A percentile compares a stretch with the other conserved stretches of the same genome.
Evolutionary conservation across 345 rosid genomes (phyloP).

Genomic region (Erucastrum elatum): DNA sequence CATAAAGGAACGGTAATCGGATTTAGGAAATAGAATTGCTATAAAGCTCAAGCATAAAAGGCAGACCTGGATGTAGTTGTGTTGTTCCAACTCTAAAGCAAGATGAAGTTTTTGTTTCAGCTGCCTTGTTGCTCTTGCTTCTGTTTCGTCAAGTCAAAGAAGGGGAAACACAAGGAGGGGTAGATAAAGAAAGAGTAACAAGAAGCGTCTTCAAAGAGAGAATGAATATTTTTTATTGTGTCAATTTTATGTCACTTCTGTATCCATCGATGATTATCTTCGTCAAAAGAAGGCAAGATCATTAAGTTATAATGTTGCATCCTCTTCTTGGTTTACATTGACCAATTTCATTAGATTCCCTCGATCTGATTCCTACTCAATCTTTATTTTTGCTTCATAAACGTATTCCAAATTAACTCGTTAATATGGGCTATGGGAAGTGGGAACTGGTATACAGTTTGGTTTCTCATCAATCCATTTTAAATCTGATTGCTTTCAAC

Average conservation of each 20-base stretch:
- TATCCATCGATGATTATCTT: background rate
- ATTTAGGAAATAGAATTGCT: background rate
- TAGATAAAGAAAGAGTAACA: conserved; percentile 36
- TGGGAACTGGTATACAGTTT: conserved; percentile 61
- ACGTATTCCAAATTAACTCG: conserved; percentile 45
- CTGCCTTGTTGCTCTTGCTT: conserved; percentile 50
- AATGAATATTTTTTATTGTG: background rate
- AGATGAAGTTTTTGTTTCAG: conserved; percentile 63
- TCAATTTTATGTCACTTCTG: conserved; percentile 15
- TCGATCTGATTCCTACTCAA: background rate
- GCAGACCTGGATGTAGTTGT: conserved; percentile 5
- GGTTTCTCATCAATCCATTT: background rate
- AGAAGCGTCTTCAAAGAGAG: background rate
- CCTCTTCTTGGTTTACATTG: background rate
- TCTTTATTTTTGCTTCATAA: background rate
- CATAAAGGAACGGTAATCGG: background rate
- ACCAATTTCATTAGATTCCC: background rate
- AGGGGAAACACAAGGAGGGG: conserved; percentile 47
- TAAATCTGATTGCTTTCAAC: background rate
- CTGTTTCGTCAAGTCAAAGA: conserved; percentile 57
- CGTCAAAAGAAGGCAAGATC: background rate
- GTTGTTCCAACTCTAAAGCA: conserved; percentile 18
- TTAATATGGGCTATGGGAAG: conserved; percentile 66
- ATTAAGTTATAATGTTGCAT: background rate
- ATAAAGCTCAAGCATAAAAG: conserved; percentile 3